Percentiles rank a stretch among this genome's conserved stretches.
Conservation (phyloP, 1,139 yeast genomes). For the Tardiomyces blankii region DNA sequence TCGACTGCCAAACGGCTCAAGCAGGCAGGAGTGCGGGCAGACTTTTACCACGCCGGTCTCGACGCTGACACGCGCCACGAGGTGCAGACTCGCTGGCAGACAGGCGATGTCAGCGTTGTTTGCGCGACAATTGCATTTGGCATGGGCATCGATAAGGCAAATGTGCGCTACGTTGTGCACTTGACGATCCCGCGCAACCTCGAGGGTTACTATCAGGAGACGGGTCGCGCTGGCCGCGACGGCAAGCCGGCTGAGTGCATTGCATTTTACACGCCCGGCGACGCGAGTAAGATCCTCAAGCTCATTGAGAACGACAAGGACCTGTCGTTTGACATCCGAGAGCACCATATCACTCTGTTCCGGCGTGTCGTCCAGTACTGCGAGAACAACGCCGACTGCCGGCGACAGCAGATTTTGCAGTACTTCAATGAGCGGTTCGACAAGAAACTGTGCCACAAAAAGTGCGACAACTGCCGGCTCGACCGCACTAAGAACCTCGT, state of each 20-base stretch:
- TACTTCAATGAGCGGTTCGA: slow-evolving; percentile 82
- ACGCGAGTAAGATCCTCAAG: slow-evolving; percentile 42
- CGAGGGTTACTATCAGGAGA: slow-evolving; percentile 95
- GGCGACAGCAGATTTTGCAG: slow-evolving; percentile 78
- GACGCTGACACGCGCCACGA: slow-evolving; percentile 56
- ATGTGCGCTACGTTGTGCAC: slow-evolving; percentile 86
- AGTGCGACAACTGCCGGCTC: slow-evolving; percentile 78
- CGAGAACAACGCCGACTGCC: slow-evolving; percentile 82
- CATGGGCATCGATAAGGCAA: slow-evolving; percentile 97
- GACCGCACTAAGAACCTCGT: slow-evolving; percentile 35
- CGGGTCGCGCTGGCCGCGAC: slow-evolving; percentile 99
- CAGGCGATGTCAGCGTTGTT: slow-evolving; percentile 55
- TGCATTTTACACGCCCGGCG: slow-evolving; percentile 42
- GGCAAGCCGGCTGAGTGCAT: slow-evolving; percentile 74
- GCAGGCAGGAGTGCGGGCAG: slow-evolving; percentile 51
- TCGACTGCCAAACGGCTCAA: slow-evolving; percentile 55
- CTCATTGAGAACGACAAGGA: slow-evolving; percentile 72
- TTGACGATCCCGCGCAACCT: slow-evolving; percentile 79
- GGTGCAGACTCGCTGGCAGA: slow-evolving; percentile 78
- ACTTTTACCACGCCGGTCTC: slow-evolving; percentile 93
- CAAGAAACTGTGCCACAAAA: slow-evolving; percentile 49
- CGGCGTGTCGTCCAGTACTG: slow-evolving; percentile 86
- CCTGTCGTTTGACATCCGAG: slow-evolving; percentile 52
- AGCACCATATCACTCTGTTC: slow-evolving; percentile 66
- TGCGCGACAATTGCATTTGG: slow-evolving; percentile 99